Conservation (phyloP, 2,329 filamentous ascomycete genomes). For the Sclerotinia nivalis region DNA sequence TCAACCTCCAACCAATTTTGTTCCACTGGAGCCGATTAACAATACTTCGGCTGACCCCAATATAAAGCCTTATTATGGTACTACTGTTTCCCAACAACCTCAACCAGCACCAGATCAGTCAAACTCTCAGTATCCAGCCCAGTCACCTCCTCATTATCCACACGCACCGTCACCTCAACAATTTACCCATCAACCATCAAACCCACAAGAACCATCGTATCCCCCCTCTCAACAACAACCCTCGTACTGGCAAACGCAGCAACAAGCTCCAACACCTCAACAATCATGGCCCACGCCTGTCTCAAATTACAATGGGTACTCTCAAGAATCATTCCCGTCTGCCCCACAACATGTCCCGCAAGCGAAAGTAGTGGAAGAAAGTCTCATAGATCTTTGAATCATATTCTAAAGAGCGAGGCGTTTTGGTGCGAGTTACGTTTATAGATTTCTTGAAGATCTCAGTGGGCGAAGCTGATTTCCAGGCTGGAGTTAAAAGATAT, state of each 20-base stretch:
- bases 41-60: conserved; percentile 52
- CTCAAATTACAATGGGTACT: conserved; percentile 51
- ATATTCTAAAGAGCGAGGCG: conserved; percentile 39
- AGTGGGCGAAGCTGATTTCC: neutral
- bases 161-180: conserved; percentile 37
- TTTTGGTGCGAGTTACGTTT: conserved; percentile 6
- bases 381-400: conserved; percentile 71
- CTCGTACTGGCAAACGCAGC: conserved; percentile 53
- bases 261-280: conserved; percentile 45
- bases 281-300: conserved; percentile 42
- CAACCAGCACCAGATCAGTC: conserved; percentile 47
- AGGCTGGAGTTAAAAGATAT: conserved; percentile 15
- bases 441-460: conserved; percentile 1
- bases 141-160: conserved; percentile 41
- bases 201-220: conserved; percentile 35
- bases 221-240: conserved; percentile 42
- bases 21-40: conserved; percentile 40
- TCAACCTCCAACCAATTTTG: conserved; percentile 41
- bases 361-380: conserved; percentile 66
- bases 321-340: conserved; percentile 64
- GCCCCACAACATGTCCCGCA: conserved; percentile 61
- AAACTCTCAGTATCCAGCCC: conserved; percentile 41
- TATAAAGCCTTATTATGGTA: conserved; percentile 59
- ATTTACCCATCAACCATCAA: conserved; percentile 30
- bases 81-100: conserved; percentile 39